These are phyloP conservation scores for Citropsis articulata DNA, from an alignment of 345 rosid genomes.

Conservation along the genomic window DNA sequence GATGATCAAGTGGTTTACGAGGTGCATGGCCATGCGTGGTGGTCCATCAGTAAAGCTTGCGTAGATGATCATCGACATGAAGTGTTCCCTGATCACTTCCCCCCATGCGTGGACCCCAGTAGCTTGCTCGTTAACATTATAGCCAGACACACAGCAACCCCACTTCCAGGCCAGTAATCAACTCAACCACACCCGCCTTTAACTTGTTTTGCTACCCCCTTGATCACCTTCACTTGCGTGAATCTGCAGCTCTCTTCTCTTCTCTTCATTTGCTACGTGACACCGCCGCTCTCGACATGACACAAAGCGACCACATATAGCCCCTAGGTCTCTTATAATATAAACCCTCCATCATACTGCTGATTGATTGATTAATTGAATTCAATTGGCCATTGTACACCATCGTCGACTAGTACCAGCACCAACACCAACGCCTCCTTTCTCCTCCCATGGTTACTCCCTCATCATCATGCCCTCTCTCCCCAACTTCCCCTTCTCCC, in stretches of 20 bases:
- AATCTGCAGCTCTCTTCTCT: neutral
- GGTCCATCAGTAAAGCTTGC: no score
- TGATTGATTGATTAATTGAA: no score
- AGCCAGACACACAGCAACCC: neutral
- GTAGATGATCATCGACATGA: neutral
- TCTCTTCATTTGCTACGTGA: neutral
- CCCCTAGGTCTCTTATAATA: no score
- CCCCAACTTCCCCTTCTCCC: conserved; percentile 37
- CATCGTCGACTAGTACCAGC: no score
- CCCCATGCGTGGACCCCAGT: neutral
- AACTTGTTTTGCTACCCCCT: neutral
- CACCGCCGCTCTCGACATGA: neutral
- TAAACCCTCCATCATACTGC: no score
- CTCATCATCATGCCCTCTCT: conserved; percentile 37
- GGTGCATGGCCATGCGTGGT: no score
- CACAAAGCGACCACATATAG: no score
- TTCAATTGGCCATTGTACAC: no score
- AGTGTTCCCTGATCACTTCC: neutral
- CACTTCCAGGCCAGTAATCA: no score
- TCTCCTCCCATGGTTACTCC: conserved; percentile 43
- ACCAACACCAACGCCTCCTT: neutral
- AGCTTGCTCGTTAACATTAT: neutral
- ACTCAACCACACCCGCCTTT: neutral
- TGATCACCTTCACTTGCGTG: neutral
- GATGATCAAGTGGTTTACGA: no score